Percentiles rank a stretch among this genome's conserved stretches.
Evolutionary conservation across 2,329 filamentous ascomycete species (phyloP).

Genomic region (Coniochaeta sp.): DNA sequence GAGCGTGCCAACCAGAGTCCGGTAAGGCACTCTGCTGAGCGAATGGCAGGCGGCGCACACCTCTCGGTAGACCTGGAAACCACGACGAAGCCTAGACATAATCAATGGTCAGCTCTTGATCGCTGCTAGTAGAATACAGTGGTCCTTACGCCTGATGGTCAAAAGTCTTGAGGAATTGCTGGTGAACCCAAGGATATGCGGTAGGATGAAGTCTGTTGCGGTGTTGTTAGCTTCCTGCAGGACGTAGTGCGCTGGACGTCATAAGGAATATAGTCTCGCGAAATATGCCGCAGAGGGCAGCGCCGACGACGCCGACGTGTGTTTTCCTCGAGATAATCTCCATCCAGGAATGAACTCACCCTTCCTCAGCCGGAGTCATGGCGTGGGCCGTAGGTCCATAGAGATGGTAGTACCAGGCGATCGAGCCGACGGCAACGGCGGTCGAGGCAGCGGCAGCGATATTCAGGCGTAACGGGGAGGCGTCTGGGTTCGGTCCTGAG

Average conservation of each 20-base stretch:
- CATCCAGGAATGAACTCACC: conserved; percentile 57
- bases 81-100: conserved; percentile 73
- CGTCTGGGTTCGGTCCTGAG: conserved; percentile 63
- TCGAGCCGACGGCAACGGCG: conserved; percentile 76
- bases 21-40: conserved; percentile 88
- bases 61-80: conserved; percentile 99
- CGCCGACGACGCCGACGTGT: not conserved
- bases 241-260: not conserved
- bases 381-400: conserved; percentile 85
- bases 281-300: conserved; percentile 17
- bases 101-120: conserved; percentile 1
- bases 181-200: conserved; percentile 91
- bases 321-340: not conserved
- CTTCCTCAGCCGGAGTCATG: conserved; percentile 92
- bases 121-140: conserved; percentile 1
- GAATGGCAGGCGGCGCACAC: conserved; percentile 98
- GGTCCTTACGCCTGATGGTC: conserved; percentile 86
- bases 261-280: conserved; percentile 1
- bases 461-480: conserved; percentile 73
- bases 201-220: conserved; percentile 74
- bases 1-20: conserved; percentile 79
- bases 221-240: not conserved
- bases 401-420: conserved; percentile 96
- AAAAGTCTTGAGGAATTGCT: conserved; percentile 88
- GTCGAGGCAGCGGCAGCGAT: conserved; percentile 82